Conservation (phyloP, 805 yeast species). For the Yarrowia sp. region DNA sequence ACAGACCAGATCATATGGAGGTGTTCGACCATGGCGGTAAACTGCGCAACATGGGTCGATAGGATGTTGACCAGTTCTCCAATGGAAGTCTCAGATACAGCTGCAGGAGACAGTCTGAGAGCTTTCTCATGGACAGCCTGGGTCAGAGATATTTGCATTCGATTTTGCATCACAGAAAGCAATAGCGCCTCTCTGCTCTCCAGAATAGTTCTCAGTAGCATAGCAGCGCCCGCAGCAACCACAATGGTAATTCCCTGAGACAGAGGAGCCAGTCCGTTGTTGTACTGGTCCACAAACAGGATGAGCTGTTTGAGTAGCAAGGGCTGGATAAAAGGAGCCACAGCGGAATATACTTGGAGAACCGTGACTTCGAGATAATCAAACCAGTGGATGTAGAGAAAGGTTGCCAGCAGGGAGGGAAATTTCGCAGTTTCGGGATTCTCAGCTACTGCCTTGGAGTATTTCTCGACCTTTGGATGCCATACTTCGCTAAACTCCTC, state of each 20-base stretch:
- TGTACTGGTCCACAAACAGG: background rate
- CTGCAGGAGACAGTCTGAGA: background rate
- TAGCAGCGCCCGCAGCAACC: background rate
- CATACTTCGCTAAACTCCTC: background rate
- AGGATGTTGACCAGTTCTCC: slow-evolving; percentile 16
- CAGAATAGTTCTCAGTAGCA: background rate
- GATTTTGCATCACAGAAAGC: no score
- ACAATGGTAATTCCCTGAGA: slow-evolving; percentile 6
- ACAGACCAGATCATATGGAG: background rate
- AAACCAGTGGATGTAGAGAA: background rate
- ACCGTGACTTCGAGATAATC: background rate
- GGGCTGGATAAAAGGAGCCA: background rate
- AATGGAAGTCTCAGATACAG: background rate
- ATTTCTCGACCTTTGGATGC: background rate
- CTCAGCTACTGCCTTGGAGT: background rate
- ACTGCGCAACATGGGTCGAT: background rate
- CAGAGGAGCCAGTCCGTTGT: slow-evolving; percentile 5
- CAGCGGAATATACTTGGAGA: background rate
- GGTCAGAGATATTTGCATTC: background rate
- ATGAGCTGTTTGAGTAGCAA: background rate
- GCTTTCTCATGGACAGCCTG: slow-evolving; percentile 2
- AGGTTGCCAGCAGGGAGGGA: background rate
- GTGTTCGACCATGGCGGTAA: background rate
- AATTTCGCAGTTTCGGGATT: background rate
- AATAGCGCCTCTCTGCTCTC: background rate